These are phyloP conservation scores for Magnolia changhungtana DNA, from an alignment of 164 flowering plant species.

Conservation along the genomic window DNA sequence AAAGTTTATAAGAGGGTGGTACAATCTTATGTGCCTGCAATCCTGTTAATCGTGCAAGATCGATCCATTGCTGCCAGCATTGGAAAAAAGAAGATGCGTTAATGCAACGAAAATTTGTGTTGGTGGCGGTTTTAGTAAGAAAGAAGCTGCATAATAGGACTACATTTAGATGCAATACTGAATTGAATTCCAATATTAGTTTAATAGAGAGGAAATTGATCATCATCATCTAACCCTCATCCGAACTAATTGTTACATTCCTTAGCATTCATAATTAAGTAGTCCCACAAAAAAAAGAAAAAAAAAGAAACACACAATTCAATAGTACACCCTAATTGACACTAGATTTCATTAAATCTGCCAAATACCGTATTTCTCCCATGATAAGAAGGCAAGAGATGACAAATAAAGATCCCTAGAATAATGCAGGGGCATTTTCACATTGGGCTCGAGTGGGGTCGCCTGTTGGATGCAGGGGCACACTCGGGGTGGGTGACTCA, in stretches of 20 bases:
- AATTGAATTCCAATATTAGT: neutral
- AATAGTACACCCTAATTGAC: neutral
- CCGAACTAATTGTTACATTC: too few species aligned
- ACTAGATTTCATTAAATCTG: neutral
- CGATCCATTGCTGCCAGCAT: constrained; percentile 87
- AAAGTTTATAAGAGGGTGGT: constrained; percentile 17
- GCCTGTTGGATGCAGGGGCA: too few species aligned
- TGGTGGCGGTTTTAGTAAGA: neutral
- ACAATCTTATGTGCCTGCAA: constrained; percentile 55
- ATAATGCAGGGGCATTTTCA: too few species aligned
- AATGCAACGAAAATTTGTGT: neutral
- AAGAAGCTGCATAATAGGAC: neutral
- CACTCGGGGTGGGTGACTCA: too few species aligned
- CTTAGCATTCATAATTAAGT: neutral
- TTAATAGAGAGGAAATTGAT: neutral
- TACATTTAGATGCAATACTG: neutral
- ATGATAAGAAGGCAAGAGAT: too few species aligned
- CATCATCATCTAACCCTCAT: too few species aligned
- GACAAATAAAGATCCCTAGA: too few species aligned
- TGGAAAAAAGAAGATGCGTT: neutral
- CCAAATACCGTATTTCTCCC: neutral
- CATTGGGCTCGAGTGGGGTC: too few species aligned
- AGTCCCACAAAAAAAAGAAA: neutral
- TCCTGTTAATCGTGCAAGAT: constrained; percentile 79
- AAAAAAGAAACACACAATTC: too few species aligned